phyloP scores from a whole-genome alignment of 2,329 filamentous ascomycete genomes.

The Alternaria atra region DNA sequence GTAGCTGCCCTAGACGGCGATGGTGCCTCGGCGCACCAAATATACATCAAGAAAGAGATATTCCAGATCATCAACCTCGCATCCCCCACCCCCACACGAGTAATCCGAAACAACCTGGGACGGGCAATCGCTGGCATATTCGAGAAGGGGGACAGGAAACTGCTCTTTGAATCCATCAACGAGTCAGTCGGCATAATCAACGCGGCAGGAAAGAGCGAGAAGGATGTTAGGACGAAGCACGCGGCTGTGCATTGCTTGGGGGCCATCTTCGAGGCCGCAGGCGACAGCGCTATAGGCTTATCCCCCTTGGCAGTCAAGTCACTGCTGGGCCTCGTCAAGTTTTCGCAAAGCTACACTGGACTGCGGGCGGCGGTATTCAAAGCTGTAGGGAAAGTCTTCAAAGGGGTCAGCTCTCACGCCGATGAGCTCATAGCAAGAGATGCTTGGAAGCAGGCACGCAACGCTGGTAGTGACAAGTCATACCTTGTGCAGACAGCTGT shows the following conservation, averaged over 20 bases:
- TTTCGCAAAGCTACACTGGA: conserved; percentile 80
- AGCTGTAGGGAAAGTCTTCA: conserved; percentile 77
- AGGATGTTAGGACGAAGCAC: conserved; percentile 81
- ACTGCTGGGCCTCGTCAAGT: conserved; percentile 81
- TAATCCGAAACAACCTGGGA: conserved; percentile 89
- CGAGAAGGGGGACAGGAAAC: conserved; percentile 83
- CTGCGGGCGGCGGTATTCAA: conserved; percentile 80
- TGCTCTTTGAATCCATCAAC: conserved; percentile 93
- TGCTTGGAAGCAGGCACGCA: conserved; percentile 90
- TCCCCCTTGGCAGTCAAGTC: conserved; percentile 77
- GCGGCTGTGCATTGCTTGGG: conserved; percentile 88
- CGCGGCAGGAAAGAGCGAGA: conserved; percentile 75
- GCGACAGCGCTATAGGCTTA: conserved; percentile 88
- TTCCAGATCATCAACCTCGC: conserved; percentile 89
- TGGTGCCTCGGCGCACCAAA: conserved; percentile 86
- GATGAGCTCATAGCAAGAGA: conserved; percentile 89
- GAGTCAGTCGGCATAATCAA: conserved; percentile 80
- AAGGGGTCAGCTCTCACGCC: conserved; percentile 77
- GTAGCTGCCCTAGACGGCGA: conserved; percentile 77
- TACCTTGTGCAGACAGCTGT: conserved; percentile 80
- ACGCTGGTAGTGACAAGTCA: conserved; percentile 82
- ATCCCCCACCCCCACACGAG: conserved; percentile 82
- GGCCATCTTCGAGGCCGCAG: conserved; percentile 88
- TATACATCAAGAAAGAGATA: conserved; percentile 91
- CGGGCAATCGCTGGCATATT: conserved; percentile 85